Conservation (phyloP, 345 rosid species). For the Linum trigynum region DNA sequence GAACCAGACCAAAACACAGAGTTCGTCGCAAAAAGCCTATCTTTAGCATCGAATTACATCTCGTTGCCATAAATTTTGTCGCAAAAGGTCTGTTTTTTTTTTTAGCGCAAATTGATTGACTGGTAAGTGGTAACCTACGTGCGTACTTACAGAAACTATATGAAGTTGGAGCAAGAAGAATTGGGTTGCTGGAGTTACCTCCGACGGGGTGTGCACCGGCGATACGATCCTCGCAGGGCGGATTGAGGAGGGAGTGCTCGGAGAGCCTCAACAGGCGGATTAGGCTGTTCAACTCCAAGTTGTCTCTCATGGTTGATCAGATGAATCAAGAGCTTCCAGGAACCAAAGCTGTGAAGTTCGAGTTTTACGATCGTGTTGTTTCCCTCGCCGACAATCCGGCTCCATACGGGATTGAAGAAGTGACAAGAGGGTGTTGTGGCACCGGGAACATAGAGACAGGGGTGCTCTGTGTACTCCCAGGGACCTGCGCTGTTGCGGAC, state of each 20-base stretch:
- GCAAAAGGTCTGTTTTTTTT: background rate
- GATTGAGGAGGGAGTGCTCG: conserved; percentile 35
- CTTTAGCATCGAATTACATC: too few species aligned
- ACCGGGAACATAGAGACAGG: conserved; percentile 52
- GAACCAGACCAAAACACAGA: too few species aligned
- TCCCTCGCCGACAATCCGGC: conserved; percentile 35
- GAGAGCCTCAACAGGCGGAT: conserved; percentile 42
- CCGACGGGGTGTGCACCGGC: conserved; percentile 68
- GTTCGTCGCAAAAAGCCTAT: too few species aligned
- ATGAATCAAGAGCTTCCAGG: conserved; percentile 22
- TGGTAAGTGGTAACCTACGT: background rate
- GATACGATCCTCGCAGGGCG: conserved; percentile 58
- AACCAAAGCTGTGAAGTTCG: conserved; percentile 29
- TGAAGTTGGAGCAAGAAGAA: conserved; percentile 48
- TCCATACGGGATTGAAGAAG: conserved; percentile 49
- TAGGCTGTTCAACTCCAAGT: conserved; percentile 44
- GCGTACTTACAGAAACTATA: conserved; percentile 33
- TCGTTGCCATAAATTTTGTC: too few species aligned
- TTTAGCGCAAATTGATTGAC: background rate
- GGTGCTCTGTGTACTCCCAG: conserved; percentile 29
- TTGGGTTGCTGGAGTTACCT: conserved; percentile 41
- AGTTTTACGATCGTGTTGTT: conserved; percentile 26
- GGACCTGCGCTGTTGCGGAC: conserved; percentile 32
- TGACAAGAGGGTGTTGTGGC: conserved; percentile 58
- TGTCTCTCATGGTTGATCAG: conserved; percentile 19